phyloP scores from a whole-genome alignment of 352 stramenopile genomes.

The Phytopythium sindhum region DNA sequence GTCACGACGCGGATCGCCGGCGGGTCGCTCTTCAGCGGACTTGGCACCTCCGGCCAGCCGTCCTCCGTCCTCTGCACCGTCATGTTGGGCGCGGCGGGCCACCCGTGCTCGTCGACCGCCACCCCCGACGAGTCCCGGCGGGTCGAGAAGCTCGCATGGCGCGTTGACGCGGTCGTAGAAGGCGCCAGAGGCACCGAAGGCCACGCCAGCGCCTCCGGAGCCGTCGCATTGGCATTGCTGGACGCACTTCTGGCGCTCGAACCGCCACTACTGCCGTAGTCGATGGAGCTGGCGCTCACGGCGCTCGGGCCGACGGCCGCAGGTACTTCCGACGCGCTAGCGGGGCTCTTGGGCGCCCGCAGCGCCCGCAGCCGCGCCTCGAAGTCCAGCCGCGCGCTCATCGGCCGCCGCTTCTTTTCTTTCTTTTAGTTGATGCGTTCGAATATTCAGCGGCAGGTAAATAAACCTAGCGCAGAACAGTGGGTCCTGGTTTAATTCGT shows the following conservation, averaged over 20 bases:
- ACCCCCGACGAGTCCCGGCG: background rate
- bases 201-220: slow-evolving; percentile 18
- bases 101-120: slow-evolving; percentile 4
- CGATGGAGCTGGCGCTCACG: slow-evolving; percentile 4
- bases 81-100: slow-evolving; percentile 6
- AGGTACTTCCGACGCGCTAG: background rate
- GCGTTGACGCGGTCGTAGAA: background rate
- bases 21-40: background rate
- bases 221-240: background rate
- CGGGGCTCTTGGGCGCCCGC: slow-evolving; percentile 28
- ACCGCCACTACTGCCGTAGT: background rate
- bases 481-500: background rate
- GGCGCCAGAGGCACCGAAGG: slow-evolving; percentile 16
- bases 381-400: slow-evolving; percentile 40
- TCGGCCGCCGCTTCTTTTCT: background rate
- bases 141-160: background rate
- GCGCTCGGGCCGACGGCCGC: slow-evolving; percentile 5
- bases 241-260: background rate
- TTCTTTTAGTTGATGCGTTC: background rate
- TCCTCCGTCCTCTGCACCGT: slow-evolving; percentile 3
- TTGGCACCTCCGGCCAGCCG: slow-evolving; percentile 14
- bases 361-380: slow-evolving; percentile 59
- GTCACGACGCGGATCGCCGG: background rate
- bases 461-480: background rate
- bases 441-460: background rate